Evolutionary conservation across 306 rosid genomes (phyloP).

Genomic region (Fagus sylvatica): DNA sequence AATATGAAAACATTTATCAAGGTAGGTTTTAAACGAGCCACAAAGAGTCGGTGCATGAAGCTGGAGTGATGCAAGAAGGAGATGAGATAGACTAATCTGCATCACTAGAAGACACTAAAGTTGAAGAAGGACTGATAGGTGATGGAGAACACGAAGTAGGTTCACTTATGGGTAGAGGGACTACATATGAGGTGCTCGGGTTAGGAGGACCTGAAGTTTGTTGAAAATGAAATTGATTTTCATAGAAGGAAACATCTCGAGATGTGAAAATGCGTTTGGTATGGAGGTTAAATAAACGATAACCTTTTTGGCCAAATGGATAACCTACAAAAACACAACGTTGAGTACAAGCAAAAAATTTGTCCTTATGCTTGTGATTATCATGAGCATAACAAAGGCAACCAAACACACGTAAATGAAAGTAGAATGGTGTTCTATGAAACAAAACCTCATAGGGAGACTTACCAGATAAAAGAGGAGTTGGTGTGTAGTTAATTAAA

Average conservation of each 20-base stretch:
- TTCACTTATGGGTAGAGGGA: no score
- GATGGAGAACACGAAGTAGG: no score
- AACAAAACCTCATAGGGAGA: neutral
- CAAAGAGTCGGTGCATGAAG: no score
- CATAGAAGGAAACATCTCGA: neutral
- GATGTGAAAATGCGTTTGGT: neutral
- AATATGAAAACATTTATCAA: no score
- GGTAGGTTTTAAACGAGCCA: no score
- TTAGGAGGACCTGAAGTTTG: no score
- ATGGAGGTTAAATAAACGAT: neutral
- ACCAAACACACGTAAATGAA: neutral
- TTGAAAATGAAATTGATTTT: neutral
- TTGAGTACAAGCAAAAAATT: neutral
- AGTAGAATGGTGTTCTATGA: neutral
- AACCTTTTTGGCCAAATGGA: neutral
- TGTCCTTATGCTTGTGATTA: neutral
- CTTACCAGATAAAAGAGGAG: neutral
- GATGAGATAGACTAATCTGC: no score
- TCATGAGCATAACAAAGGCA: neutral
- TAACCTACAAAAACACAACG: neutral
- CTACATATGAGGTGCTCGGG: no score
- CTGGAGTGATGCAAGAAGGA: no score
- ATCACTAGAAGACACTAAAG: no score
- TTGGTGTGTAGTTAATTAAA: no score
- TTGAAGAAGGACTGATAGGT: no score